Percentiles rank a stretch among this genome's conserved stretches.
phyloP scores from a whole-genome alignment of 2,329 filamentous ascomycete species.

The Plectosphaerella sp. region DNA sequence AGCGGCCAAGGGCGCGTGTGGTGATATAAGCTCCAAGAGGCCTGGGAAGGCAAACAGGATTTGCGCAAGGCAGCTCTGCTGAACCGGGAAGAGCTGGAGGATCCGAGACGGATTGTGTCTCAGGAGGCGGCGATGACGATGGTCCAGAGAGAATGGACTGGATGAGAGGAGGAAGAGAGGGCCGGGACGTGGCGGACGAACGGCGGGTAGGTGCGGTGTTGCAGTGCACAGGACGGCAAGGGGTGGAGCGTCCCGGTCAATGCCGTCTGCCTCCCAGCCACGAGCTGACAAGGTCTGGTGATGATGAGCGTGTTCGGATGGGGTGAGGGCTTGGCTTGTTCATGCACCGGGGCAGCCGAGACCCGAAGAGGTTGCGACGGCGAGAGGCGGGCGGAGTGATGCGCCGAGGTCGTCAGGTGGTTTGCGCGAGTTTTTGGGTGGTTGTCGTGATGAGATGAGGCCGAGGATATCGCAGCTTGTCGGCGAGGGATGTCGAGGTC shows the following conservation, averaged over 20 bases:
- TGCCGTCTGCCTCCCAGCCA: constrained; percentile 2
- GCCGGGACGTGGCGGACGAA: not conserved
- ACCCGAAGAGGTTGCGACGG: too few species aligned
- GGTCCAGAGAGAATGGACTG: constrained; percentile 19
- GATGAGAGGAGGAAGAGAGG: constrained; percentile 4
- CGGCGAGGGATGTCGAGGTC: not conserved
- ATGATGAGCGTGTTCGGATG: not conserved
- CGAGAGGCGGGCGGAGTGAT: not conserved
- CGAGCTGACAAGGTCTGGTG: constrained; percentile 12
- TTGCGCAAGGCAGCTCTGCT: not conserved
- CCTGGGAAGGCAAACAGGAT: not conserved
- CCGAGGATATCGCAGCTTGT: too few species aligned
- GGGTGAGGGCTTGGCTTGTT: not conserved
- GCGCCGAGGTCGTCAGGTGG: not conserved
- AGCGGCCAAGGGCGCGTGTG: not conserved
- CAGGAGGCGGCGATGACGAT: constrained; percentile 16
- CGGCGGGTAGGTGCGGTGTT: constrained; percentile 5
- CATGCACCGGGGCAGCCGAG: too few species aligned
- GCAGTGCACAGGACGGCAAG: constrained; percentile 12
- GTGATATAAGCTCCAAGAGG: not conserved
- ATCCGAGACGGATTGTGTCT: constrained; percentile 12
- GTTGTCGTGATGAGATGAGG: too few species aligned
- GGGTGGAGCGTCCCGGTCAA: not conserved
- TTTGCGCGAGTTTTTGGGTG: too few species aligned
- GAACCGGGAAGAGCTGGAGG: not conserved